A percentile compares a stretch with the other conserved stretches of the same genome.
Evolutionary conservation across 2,329 filamentous ascomycete genomes (phyloP).

Genomic region (Colletotrichum kahawae): DNA sequence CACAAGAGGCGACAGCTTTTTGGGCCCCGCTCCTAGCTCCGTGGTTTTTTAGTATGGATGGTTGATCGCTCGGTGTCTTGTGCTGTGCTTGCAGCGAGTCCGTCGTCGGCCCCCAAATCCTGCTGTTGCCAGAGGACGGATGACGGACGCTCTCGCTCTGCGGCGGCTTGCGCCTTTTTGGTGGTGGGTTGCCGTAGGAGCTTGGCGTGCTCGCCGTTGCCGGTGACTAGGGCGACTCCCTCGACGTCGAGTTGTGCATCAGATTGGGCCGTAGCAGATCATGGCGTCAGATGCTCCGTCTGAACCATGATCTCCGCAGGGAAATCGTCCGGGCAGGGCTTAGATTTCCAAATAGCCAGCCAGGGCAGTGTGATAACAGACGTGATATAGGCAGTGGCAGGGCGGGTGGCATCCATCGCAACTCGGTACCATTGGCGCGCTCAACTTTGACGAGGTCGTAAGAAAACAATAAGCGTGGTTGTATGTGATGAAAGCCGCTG

Average conservation of each 20-base stretch:
- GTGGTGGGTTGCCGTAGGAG: constrained; percentile 19
- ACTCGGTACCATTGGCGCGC: constrained; percentile 4
- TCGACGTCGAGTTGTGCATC: constrained; percentile 33
- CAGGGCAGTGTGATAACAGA: neutral
- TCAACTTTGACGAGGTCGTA: neutral
- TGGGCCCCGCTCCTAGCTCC: constrained; percentile 1
- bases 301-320: constrained; percentile 46
- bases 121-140: neutral
- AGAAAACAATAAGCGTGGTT: neutral
- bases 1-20: constrained; percentile 22
- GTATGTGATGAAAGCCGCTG: neutral
- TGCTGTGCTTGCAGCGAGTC: constrained; percentile 9
- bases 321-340: constrained; percentile 31
- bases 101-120: neutral
- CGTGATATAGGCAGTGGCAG: constrained; percentile 7
- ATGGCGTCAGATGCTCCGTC: constrained; percentile 44
- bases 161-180: constrained; percentile 26
- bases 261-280: constrained; percentile 40
- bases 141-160: neutral
- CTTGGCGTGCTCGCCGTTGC: constrained; percentile 10
- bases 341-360: constrained; percentile 23
- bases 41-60: neutral
- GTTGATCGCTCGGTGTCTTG: constrained; percentile 23
- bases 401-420: constrained; percentile 3
- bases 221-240: constrained; percentile 8